phyloP scores from a whole-genome alignment of 345 rosid genomes.

The Linum lewisii region DNA sequence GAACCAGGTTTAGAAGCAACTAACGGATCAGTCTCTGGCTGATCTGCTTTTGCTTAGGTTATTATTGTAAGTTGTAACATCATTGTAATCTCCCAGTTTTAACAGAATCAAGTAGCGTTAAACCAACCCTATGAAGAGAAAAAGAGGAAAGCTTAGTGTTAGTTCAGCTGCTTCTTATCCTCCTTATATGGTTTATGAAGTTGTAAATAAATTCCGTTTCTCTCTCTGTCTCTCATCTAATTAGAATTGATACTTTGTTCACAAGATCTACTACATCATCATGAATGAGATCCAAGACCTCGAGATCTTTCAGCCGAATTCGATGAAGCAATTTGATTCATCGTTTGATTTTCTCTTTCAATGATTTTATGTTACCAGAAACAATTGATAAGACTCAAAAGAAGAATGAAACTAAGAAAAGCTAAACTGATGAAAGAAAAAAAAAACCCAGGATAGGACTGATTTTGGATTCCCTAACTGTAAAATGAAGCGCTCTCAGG shows the following conservation, averaged over 20 bases:
- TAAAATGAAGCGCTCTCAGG: too few relatives aligned
- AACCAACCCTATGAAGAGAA: too few relatives aligned
- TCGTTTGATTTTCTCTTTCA: background rate
- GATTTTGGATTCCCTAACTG: too few relatives aligned
- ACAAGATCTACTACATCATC: background rate
- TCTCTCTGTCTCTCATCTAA: background rate
- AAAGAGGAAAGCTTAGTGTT: background rate
- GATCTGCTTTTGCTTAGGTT: constrained; percentile 12
- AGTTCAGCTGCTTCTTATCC: background rate
- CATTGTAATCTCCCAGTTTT: constrained; percentile 11
- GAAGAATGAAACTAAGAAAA: background rate
- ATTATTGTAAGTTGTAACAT: constrained; percentile 11
- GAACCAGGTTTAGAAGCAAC: constrained; percentile 23
- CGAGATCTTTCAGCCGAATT: background rate
- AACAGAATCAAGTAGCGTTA: too few relatives aligned
- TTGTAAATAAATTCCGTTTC: background rate
- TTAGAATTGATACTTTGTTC: background rate
- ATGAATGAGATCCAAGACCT: too few relatives aligned
- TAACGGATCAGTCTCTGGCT: constrained; percentile 29
- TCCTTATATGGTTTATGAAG: background rate
- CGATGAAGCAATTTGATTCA: background rate
- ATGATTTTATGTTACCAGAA: background rate
- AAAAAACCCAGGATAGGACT: too few relatives aligned
- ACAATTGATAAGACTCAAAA: background rate
- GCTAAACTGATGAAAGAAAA: too few relatives aligned